Evolutionary conservation across 345 rosid species (phyloP), one percentile per base, ranked within the genome.

Genomic region (Citrus glauca): DNA sequence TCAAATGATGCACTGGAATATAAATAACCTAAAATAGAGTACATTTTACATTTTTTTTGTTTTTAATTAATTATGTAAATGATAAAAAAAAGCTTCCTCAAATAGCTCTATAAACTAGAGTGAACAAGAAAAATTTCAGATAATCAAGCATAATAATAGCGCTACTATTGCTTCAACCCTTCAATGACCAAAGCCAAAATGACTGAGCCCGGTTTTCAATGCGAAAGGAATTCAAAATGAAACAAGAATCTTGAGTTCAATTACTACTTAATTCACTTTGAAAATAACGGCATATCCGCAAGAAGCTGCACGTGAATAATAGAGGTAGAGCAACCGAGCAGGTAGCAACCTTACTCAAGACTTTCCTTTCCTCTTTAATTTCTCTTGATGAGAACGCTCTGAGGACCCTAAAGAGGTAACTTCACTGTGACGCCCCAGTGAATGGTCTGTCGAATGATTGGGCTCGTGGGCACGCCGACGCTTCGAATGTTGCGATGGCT

Each of bases 291-390:
- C 66, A 72, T 72, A 57, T 37, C 8, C 10, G 53, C 69, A 75
- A 7, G 17, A 22, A 40, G 70, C 45, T 50, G 56, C 22, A 16
- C 1, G 6, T 50, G 20, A 16, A 16, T 4, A 50, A 14, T 4
- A 24, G 45, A 1, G 62, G 22, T 27, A 13, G 45, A 24, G 14
- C 16, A 74, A 45, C 60, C 61, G 22, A 35, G 37, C 42, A 30
- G 28, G 14, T 16, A 1, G 9, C 8, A 32, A 40, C 57, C 56
- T 64, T 63, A 84, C 75, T 86, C 81, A n/a, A n/a, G 48, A 72
- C 74, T 81, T 85, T 32, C 7, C 60, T 72, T 78, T 86, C 85
- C 84, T 84, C 80, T 84, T 84, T 8, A 80, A 75, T 55, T 82
- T 85, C 33, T 74, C 62, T 59, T 33, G 6, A 11, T 60, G 79